Percentiles rank a stretch among this genome's conserved stretches.
Evolutionary conservation across 2,329 filamentous ascomycete species (phyloP).

Genomic region (Beauveria sp.): DNA sequence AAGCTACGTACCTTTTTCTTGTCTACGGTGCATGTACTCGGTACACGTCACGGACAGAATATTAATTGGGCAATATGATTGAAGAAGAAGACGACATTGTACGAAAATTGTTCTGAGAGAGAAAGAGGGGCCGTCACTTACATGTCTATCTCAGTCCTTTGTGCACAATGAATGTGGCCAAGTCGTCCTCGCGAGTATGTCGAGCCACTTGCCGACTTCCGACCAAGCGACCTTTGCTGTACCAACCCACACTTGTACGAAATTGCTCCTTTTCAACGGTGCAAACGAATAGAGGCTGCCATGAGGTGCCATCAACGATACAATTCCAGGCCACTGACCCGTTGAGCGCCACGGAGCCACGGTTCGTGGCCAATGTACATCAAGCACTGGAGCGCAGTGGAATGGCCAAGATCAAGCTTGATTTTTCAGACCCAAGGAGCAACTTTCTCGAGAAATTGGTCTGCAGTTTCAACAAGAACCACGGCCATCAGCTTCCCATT

Average conservation of each 20-base stretch:
- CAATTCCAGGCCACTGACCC: not conserved
- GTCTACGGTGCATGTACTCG: too few relatives aligned
- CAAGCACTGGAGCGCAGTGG: constrained; percentile 15
- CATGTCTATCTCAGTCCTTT: too few relatives aligned
- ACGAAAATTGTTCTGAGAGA: not conserved
- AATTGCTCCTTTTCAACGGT: too few relatives aligned
- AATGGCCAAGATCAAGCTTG: constrained; percentile 28
- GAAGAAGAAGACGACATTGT: not conserved
- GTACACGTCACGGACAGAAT: too few relatives aligned
- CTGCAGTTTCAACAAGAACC: constrained; percentile 23
- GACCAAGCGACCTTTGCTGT: not conserved
- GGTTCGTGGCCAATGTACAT: not conserved
- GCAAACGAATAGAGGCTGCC: too few relatives aligned
- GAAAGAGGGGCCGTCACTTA: too few relatives aligned
- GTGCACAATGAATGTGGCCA: not conserved
- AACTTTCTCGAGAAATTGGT: constrained; percentile 28
- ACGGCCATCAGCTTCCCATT: constrained; percentile 31
- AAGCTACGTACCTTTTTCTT: too few relatives aligned
- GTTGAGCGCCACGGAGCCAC: not conserved
- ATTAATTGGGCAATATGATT: too few relatives aligned
- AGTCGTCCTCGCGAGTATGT: not conserved
- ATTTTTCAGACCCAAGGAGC: constrained; percentile 26
- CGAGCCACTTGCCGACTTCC: not conserved
- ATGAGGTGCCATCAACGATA: not conserved
- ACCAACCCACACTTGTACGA: not conserved